These are phyloP conservation scores for Leucocoprinus sp. DNA, from an alignment of 768 basidiomycete species.

Conservation along the genomic window DNA sequence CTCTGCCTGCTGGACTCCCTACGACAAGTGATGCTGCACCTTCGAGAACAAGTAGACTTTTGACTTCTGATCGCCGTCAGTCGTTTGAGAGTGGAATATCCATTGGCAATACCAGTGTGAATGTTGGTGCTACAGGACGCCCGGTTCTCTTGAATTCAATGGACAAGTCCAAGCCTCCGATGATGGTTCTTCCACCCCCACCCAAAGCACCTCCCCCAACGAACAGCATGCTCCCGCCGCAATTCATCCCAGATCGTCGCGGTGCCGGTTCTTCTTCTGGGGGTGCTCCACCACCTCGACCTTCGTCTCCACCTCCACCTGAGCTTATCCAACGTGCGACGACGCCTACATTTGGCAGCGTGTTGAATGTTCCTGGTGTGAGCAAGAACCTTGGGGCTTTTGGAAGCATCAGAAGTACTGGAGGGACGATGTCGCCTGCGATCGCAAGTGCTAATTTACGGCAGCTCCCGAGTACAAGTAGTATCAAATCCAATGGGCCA, in stretches of 20 bases:
- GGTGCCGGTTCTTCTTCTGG: slow-evolving; percentile 12
- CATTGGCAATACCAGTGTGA: too few species aligned
- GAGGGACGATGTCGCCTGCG: slow-evolving; percentile 71
- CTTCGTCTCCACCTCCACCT: slow-evolving; percentile 86
- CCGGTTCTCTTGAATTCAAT: slow-evolving; percentile 39
- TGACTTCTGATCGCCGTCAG: slow-evolving; percentile 52
- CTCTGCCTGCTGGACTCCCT: slow-evolving; percentile 18
- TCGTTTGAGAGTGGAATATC: slow-evolving; percentile 69
- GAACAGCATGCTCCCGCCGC: slow-evolving; percentile 64
- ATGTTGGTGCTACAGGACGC: slow-evolving; percentile 35
- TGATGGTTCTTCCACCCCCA: slow-evolving; percentile 77
- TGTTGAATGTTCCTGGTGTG: slow-evolving; percentile 46
- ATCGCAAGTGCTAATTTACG: slow-evolving; percentile 45
- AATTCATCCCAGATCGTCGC: slow-evolving; percentile 67
- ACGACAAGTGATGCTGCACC: slow-evolving; percentile 30
- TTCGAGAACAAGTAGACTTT: slow-evolving; percentile 32
- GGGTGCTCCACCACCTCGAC: slow-evolving; percentile 65
- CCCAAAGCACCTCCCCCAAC: slow-evolving; percentile 68
- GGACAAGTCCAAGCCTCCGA: slow-evolving; percentile 79
- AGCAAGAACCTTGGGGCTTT: neutral
- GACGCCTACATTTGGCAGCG: slow-evolving; percentile 69
- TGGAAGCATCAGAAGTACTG: slow-evolving; percentile 38
- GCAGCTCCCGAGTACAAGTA: slow-evolving; percentile 70
- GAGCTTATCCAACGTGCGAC: slow-evolving; percentile 91
- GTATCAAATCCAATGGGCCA: slow-evolving; percentile 59